Evolutionary conservation across 2,329 filamentous ascomycete species (phyloP).

Genomic region (Fusarium hainanense): DNA sequence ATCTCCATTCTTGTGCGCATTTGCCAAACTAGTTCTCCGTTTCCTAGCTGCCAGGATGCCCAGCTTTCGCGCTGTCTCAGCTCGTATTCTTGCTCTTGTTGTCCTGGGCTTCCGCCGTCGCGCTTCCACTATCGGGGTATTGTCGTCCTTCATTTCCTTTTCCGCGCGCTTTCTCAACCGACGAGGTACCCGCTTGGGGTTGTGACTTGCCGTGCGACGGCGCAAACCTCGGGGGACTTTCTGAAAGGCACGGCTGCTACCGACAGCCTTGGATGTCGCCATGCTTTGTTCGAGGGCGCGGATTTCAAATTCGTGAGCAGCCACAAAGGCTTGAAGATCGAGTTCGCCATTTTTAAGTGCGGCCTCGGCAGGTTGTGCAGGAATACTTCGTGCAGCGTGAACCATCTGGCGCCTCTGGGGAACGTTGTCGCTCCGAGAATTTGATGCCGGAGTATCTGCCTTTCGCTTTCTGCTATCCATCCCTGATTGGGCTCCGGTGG

Average conservation of each 20-base stretch:
- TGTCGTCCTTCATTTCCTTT: conserved; percentile 85
- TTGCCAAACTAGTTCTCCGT: conserved; percentile 55
- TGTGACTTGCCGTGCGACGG: conserved; percentile 91
- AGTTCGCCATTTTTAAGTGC: conserved; percentile 79
- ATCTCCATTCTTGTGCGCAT: conserved; percentile 40
- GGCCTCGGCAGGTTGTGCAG: conserved; percentile 61
- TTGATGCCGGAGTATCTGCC: conserved; percentile 31
- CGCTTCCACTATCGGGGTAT: conserved; percentile 82
- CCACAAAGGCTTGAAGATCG: conserved; percentile 85
- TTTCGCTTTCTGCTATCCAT: conserved; percentile 46
- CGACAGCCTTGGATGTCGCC: conserved; percentile 72
- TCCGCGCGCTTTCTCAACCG: conserved; percentile 76
- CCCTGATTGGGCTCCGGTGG: conserved; percentile 42
- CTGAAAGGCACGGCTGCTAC: conserved; percentile 84
- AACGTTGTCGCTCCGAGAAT: conserved; percentile 43
- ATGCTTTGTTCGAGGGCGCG: conserved; percentile 85
- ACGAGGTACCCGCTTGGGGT: conserved; percentile 88
- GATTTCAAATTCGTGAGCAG: conserved; percentile 90
- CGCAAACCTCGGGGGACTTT: conserved; percentile 86
- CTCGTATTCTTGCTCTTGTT: conserved; percentile 70
- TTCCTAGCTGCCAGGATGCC: conserved; percentile 70
- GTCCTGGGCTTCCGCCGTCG: conserved; percentile 70
- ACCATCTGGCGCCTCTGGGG: conserved; percentile 60
- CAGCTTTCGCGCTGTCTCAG: conserved; percentile 80
- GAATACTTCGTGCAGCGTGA: conserved; percentile 61